These are phyloP conservation scores for Chlorella sp. DNA, from an alignment of 139 green algal species.

Conservation along the genomic window DNA sequence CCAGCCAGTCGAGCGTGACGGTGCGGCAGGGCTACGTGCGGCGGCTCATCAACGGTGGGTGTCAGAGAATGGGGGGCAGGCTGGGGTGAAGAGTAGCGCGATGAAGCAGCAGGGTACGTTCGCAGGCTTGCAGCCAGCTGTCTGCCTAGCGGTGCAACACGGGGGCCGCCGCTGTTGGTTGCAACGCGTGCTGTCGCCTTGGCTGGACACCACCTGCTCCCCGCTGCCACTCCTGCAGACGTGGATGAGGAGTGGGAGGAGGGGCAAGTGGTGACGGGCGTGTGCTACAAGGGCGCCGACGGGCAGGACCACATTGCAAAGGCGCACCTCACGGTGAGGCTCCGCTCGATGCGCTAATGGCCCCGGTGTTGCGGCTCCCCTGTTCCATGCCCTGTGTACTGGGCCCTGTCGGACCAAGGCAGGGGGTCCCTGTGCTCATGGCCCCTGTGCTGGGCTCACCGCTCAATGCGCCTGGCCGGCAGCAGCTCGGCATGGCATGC, in stretches of 20 bases:
- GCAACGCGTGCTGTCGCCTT: too few species aligned
- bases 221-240: slow-evolving; percentile 47
- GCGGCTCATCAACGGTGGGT: slow-evolving; percentile 74
- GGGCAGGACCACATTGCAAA: slow-evolving; percentile 54
- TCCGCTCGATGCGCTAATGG: too few species aligned
- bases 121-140: neutral
- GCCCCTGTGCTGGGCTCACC: too few species aligned
- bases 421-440: too few species aligned
- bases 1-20: slow-evolving; percentile 57
- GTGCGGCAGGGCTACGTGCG: slow-evolving; percentile 77
- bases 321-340: slow-evolving; percentile 80
- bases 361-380: too few species aligned
- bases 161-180: too few species aligned
- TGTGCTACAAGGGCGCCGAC: slow-evolving; percentile 77
- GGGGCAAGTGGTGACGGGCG: slow-evolving; percentile 86
- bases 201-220: neutral
- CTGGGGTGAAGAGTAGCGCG: neutral
- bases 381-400: too few species aligned
- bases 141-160: too few species aligned
- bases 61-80: neutral
- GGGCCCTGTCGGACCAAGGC: too few species aligned
- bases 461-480: too few species aligned
- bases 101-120: neutral
- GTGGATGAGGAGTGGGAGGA: slow-evolving; percentile 75
- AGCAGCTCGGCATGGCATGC: too few species aligned